Evolutionary conservation across 2,329 filamentous ascomycete genomes (phyloP).

Genomic region (Pseudonectria foliicola): DNA sequence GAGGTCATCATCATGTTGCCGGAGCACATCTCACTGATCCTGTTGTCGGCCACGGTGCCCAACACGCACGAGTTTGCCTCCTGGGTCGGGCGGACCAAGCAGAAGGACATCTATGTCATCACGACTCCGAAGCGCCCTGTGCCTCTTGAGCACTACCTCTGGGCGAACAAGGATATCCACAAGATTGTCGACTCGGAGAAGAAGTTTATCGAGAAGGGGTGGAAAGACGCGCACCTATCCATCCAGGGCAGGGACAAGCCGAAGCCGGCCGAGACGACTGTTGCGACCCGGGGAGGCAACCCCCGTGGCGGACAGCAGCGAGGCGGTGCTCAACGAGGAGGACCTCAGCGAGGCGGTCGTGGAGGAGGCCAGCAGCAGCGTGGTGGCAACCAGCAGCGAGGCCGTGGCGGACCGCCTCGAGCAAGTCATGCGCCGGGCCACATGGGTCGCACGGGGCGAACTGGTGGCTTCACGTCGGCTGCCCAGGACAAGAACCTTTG

Average conservation of each 20-base stretch:
- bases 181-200: conserved; percentile 95
- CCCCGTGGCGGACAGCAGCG: conserved; percentile 29
- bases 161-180: conserved; percentile 86
- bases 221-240: conserved; percentile 85
- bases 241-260: conserved; percentile 77
- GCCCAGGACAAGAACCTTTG: conserved; percentile 94
- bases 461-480: conserved; percentile 78
- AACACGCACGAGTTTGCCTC: conserved; percentile 98
- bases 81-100: conserved; percentile 96
- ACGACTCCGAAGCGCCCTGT: conserved; percentile 94
- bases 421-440: conserved; percentile 66
- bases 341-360: conserved; percentile 39
- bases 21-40: conserved; percentile 90
- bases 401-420: conserved; percentile 45
- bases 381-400: conserved; percentile 42
- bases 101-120: conserved; percentile 98
- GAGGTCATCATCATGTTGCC: conserved; percentile 99
- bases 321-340: conserved; percentile 29
- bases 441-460: conserved; percentile 80
- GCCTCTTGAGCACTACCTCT: conserved; percentile 90
- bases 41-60: conserved; percentile 91
- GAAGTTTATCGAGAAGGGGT: conserved; percentile 83
- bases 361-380: conserved; percentile 39
- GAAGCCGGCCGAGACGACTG: conserved; percentile 34
- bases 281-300: conserved; percentile 32